Evolutionary conservation across 75 land plant genomes (phyloP), one percentile per base, ranked within the genome.

Genomic region (Isoetes taiwanensis): DNA sequence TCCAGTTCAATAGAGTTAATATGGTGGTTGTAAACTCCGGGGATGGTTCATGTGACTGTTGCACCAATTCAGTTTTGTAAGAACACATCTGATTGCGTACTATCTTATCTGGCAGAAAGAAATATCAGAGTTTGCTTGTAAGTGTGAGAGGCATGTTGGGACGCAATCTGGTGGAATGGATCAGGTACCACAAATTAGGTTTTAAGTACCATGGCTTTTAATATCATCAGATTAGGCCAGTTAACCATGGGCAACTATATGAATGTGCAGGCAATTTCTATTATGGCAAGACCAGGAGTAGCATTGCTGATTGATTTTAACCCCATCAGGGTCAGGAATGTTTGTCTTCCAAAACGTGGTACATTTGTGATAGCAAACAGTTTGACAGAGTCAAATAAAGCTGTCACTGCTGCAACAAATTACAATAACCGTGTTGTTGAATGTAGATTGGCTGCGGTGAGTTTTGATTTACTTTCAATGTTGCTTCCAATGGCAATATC

Each of bases 161-260:
- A 88, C 98, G 40, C 98, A 93, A 46, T 93, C 98, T 52, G 98
- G 98, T 54, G 98, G 98, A 30, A 93, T 93, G 98, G 98, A 93
- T 41, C 98, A 93, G 84, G 96, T 84, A 64, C 39, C 9, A 37
- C 39, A 10, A 37, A 10, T 37, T 9, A 37, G n/a, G n/a, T n/a
- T n/a, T n/a, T n/a, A n/a, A n/a, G n/a, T n/a, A n/a, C n/a, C n/a
- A n/a, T n/a, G n/a, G n/a, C n/a, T n/a, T n/a, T n/a, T n/a, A n/a
- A n/a, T n/a, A n/a, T n/a, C n/a, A n/a, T n/a, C n/a, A n/a, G n/a
- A n/a, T n/a, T n/a, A n/a, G n/a, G n/a, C n/a, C n/a, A n/a, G n/a
- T n/a, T n/a, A n/a, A n/a, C n/a, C n/a, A n/a, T n/a, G n/a, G n/a
- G n/a, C n/a, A n/a, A n/a, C n/a, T n/a, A n/a, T 46, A n/a, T 32